Base-by-base conservation (phyloP, 2,329 filamentous ascomycete genomes). In the Nemania serpens region DNA sequence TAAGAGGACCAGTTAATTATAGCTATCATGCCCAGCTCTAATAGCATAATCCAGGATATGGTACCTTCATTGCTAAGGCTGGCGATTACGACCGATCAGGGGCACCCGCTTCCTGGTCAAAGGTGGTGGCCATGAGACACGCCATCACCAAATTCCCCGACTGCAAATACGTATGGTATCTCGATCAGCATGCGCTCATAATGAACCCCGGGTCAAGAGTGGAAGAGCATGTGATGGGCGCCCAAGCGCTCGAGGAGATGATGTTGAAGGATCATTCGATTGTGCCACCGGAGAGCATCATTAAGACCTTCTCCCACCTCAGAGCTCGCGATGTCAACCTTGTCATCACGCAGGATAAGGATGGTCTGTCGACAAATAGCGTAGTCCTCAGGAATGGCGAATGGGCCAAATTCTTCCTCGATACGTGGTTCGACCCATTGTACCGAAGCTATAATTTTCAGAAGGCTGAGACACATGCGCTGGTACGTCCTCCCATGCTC, bases 361-460 rank as follows among this genome's bases (percentile, higher is more conserved):
- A 91, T 37, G 93, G 94, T 5, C 74, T 99, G 55, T 86, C 87
- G 25, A 84, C 88, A 15, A 87, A 86, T 11, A 97, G 91, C 76
- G 89, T 97, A 64, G 79, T 98, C 13, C 74, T 99, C 12, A 84
- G 87, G 64, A 91, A 90, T 62, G 92, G 93, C 20, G 91, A 95
- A 57, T 99, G 94, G 91, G 90, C 91, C 46, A 90, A 90, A 72
- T 99, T 91, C 79, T 91, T 99, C 72, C 77, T 98, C 17, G 95
- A 99, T 74, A 90, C 91, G 1, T 99, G 95, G 95, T 96, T 95
- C 72, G 93, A 98, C 74, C 95, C 95, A 49, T 80, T 98, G 45
- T 99, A 96, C 77, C 84, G 94, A 65, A 91, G 84, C 68, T 99
- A 99, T 78, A 96, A 97, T 73, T 99, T 99, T 72, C 91, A 96